A percentile compares a stretch with the other conserved stretches of the same genome.
These are phyloP conservation scores for Pilatotrama ljubarskyi DNA, from an alignment of 768 basidiomycete genomes.

Conservation along the genomic window DNA sequence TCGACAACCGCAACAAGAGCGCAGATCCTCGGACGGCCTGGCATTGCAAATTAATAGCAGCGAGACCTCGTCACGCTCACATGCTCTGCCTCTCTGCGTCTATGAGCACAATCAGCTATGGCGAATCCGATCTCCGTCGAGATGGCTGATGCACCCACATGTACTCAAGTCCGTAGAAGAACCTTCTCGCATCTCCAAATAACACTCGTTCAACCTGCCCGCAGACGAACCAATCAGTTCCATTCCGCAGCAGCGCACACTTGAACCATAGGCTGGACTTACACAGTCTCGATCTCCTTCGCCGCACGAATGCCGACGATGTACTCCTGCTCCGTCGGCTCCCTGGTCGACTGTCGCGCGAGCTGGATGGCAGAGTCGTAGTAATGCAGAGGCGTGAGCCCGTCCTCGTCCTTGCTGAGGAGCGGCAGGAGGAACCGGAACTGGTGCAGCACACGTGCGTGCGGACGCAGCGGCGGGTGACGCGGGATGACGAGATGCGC, in stretches of 20 bases:
- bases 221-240: not conserved
- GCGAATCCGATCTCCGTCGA: not conserved
- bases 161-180: slow-evolving; percentile 47
- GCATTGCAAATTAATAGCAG: not conserved
- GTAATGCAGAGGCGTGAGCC: slow-evolving; percentile 69
- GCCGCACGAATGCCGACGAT: slow-evolving; percentile 61
- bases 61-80: not conserved
- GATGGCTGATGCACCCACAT: slow-evolving; percentile 12
- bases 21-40: not conserved
- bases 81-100: slow-evolving; percentile 6
- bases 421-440: slow-evolving; percentile 76
- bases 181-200: slow-evolving; percentile 61
- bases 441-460: slow-evolving; percentile 76
- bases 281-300: slow-evolving; percentile 63
- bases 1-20: too few relatives aligned
- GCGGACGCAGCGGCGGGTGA: slow-evolving; percentile 67
- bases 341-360: slow-evolving; percentile 57
- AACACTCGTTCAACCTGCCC: slow-evolving; percentile 60
- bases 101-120: not conserved
- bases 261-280: too few relatives aligned
- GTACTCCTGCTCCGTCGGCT: slow-evolving; percentile 70
- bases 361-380: slow-evolving; percentile 79
- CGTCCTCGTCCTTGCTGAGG: slow-evolving; percentile 55
- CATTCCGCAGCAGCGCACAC: not conserved
- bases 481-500: slow-evolving; percentile 74